Evolutionary conservation across 306 rosid genomes (phyloP), one percentile per base, ranked within the genome.

Genomic region (Argentina anserina): DNA sequence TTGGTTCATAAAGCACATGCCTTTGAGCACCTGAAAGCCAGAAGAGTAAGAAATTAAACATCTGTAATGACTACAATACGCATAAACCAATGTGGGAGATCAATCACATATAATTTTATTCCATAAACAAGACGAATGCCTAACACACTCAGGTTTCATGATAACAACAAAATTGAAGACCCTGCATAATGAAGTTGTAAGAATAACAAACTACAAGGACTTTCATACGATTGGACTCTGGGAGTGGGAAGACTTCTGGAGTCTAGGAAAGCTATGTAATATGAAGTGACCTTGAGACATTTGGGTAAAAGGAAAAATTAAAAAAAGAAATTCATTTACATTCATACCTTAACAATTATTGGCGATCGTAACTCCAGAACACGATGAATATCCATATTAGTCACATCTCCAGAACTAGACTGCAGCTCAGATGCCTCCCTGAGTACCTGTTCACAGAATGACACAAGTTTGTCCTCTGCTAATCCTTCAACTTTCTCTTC

Each of bases 351-450:
- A 47, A 95, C 84, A 72, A 91, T 90, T 73, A 95, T 80, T 2
- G 97, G 97, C 79, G 97, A 89, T 56, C 99, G 99, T 73, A 95
- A 78, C 76, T 90, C 97, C 84, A 91, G 80, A 75, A 90, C 96
- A 52, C 88, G 91, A 70, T 95, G 99, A 81, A 90, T 84, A 82
- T 88, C 97, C 93, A 91, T 84, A 75, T 92, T 82, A 70, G 88
- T 81, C 65, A 91, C 83, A 70, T 92, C 97, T 71, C 96, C 97
- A 17, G 85, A 85, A 83, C 76, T 83, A 50, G 90, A 83, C 84
- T 95, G 99, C 76, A 95, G 87, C 39, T 95, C 97, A 70, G 99
- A 95, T 78, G 97, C 99, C 85, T 90, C 99, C 83, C 87, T 81
- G 76, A 95, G 97, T 31, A 88, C 96, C 83, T 88, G 92, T 71